Base-by-base conservation (phyloP, 208 protist genomes). In the Crithidia sp. region DNA sequence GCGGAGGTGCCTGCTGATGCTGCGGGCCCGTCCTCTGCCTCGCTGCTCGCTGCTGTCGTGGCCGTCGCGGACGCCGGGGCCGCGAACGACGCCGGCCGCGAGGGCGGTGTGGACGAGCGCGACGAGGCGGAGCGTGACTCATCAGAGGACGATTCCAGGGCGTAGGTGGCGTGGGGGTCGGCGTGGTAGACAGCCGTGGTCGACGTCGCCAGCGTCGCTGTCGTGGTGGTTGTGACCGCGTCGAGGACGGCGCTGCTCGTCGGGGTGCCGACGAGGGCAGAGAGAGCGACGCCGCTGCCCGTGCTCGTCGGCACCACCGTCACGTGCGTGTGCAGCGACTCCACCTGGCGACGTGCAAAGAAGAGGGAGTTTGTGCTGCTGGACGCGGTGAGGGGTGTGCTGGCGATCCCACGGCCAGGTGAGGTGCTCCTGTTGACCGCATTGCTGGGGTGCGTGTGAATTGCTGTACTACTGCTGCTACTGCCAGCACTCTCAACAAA, bases 101-200 rank as follows among this genome's bases (percentile, higher is more conserved):
- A 41, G 5, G 58, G 41, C 3, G 63, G 14, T 4, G 63, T 59
- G 8, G 63, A 59, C 37, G 50, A 58, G 8, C 63, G 63, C 65
- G 54, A 70, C 53, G 65, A 50, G 41, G 65, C 0, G 1, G 52
- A 14, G n/a, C 17, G 28, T 7, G 67, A 74, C 7, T 17, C 36
- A n/a, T 44, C 40, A 3, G 54, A 44, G 9, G 67, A 66, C 2
- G 74, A 67, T 55, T 71, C 67, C 19, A 70, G 54, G 5, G 65
- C 64, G 67, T 71, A 74, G 5, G 53, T 28, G 16, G 67, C 56
- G 60, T 74, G 74, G n/a, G 49, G 67, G 41, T 69, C 62, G 16
- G 58, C 47, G 7, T 53, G 44, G 52, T 71, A 67, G 28, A 28
- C 28, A 9, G 36, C 52, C 49, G 63, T 40, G 5, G 59, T 13